Conservation (phyloP, 495 filamentous ascomycete species). For the Penicillium atrosanguineum region DNA sequence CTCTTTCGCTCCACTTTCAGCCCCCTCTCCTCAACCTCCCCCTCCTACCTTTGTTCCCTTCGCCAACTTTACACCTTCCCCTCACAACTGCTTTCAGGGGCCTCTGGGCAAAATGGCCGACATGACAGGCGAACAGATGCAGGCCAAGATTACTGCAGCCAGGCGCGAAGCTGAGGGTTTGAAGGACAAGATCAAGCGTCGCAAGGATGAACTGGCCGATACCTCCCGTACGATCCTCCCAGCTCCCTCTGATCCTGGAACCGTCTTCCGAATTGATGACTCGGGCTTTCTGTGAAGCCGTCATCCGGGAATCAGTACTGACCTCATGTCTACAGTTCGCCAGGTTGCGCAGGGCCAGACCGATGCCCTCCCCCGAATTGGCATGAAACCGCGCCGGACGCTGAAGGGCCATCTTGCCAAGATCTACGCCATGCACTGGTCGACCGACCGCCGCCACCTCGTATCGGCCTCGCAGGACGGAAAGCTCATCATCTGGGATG, state of each 20-base stretch:
- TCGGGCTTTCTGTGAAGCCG: neutral
- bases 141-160: slow-evolving; percentile 90
- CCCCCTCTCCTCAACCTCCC: slow-evolving; percentile 10
- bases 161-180: slow-evolving; percentile 96
- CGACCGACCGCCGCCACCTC: slow-evolving; percentile 94
- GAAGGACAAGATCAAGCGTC: slow-evolving; percentile 98
- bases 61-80: slow-evolving; percentile 9
- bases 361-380: slow-evolving; percentile 83
- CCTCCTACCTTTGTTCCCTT: slow-evolving; percentile 6
- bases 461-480: slow-evolving; percentile 98
- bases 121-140: slow-evolving; percentile 70
- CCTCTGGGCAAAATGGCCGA: slow-evolving; percentile 51
- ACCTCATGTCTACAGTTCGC: slow-evolving; percentile 61
- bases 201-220: slow-evolving; percentile 99
- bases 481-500: slow-evolving; percentile 99
- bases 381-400: slow-evolving; percentile 93
- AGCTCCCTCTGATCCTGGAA: slow-evolving; percentile 2
- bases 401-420: slow-evolving; percentile 97
- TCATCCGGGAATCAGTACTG: slow-evolving; percentile 13
- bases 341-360: slow-evolving; percentile 85
- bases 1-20: slow-evolving; percentile 20
- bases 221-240: slow-evolving; percentile 76
- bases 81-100: slow-evolving; percentile 29
- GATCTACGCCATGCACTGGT: slow-evolving; percentile 99
- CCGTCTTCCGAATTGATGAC: neutral